These are phyloP conservation scores for Bolboschoenoplectus hybrid DNA, from an alignment of 202 grass and related monocot genomes.

Conservation along the genomic window DNA sequence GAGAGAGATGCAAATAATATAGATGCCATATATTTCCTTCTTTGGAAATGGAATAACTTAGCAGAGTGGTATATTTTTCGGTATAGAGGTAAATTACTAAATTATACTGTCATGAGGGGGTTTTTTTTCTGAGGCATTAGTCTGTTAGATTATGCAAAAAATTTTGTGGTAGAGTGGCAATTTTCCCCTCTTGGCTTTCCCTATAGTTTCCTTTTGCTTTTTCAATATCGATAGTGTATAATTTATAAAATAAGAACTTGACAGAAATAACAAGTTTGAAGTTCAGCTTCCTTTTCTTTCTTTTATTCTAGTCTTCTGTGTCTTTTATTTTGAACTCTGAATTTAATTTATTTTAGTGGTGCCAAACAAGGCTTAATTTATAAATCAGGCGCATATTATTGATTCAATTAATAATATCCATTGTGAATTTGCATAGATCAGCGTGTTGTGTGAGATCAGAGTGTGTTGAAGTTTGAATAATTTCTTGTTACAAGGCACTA, in stretches of 20 bases:
- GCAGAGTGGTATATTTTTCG: neutral
- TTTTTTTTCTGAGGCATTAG: conserved; percentile 25
- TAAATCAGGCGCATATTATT: neutral
- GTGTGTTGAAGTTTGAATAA: no score
- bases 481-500: neutral
- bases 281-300: neutral
- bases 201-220: conserved; percentile 21
- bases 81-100: conserved; percentile 35
- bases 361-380: neutral
- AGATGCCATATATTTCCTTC: conserved; percentile 9
- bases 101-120: conserved; percentile 30
- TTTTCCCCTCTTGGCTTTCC: conserved; percentile 36
- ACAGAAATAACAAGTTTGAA: neutral
- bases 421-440: neutral
- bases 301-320: neutral
- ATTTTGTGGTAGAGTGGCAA: conserved; percentile 40
- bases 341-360: neutral
- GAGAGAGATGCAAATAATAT: conserved; percentile 26
- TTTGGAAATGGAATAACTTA: conserved; percentile 36
- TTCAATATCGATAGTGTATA: conserved; percentile 14
- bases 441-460: neutral
- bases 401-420: neutral
- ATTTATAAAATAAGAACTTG: conserved; percentile 36
- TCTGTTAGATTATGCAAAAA: conserved; percentile 36
- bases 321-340: conserved; percentile 1